Base-by-base conservation (phyloP, 208 protist genomes). In the Wallacemonas rigidus region DNA sequence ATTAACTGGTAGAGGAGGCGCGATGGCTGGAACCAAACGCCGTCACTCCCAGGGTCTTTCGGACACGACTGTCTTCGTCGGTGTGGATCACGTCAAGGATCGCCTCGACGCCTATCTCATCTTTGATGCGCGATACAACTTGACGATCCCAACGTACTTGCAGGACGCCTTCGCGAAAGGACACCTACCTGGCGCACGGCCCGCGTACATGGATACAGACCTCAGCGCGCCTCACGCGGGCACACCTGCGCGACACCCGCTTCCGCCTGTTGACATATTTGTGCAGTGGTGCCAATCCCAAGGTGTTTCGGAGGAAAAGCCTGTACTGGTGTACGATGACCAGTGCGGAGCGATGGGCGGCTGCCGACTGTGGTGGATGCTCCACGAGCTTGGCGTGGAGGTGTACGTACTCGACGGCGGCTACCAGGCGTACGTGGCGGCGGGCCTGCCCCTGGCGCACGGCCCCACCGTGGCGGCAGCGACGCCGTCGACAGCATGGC, bases 311-410 rank as follows among this genome's bases (percentile, higher is more conserved):
- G 45, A 44, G 0, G 54, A 62, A 1, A 75, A 71, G 44, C 87
- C 89, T n/a, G 87, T 96, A 57, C 75, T 96, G 62, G 88, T 80
- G 69, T 96, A 96, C 82, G 91, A 96, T 56, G 89, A 92, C 61
- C 79, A 87, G 47, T 85, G 87, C 68, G 91, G 91, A 0, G 88
- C 69, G 48, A 89, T 90, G 83, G 87, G 80, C 2, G 92, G 73
- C 6, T 88, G 83, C 70, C 87, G 92, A 6, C 69, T 95, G 81
- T 96, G 92, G 90, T 96, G 92, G 92, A 94, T 96, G 92, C 85
- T 96, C 2, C 55, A 90, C 64, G 17, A 73, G 1, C 87, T 94
- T 26, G 90, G 90, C 61, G 88, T 91, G 15, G 86, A 96, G 72
- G 85, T 79, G 41, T 93, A 92, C 77, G 87, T 96, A 6, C 62